Evolutionary conservation across 495 filamentous ascomycete species (phyloP).

Genomic region (Neurospora sp.): DNA sequence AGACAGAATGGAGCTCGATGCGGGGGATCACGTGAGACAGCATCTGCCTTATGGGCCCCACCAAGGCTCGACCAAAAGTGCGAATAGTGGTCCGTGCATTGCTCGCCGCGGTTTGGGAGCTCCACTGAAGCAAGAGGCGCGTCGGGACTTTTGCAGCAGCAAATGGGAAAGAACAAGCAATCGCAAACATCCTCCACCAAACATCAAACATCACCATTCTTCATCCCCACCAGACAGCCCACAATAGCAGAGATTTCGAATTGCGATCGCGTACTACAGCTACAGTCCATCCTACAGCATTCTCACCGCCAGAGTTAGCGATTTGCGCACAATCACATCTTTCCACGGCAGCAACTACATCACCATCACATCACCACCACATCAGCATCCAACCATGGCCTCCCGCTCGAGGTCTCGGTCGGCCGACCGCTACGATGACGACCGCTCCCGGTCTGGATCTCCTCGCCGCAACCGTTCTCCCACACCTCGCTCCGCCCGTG

Average conservation of each 20-base stretch:
- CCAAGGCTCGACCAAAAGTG: neutral
- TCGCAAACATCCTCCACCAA: neutral
- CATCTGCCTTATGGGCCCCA: neutral
- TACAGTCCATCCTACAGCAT: neutral
- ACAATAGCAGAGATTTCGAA: neutral
- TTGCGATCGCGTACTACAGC: neutral
- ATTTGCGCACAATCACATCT: neutral
- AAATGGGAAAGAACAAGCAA: neutral
- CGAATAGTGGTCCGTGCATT: neutral
- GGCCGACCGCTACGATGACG: conserved; percentile 3
- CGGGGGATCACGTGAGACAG: neutral
- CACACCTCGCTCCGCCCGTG: conserved; percentile 6
- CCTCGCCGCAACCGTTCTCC: conserved; percentile 2
- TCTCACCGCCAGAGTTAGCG: neutral
- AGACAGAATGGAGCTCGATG: neutral
- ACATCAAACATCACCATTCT: neutral
- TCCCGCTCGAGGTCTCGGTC: conserved; percentile 8
- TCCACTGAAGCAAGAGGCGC: neutral
- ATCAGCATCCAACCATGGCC: conserved; percentile 4
- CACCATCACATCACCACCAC: neutral
- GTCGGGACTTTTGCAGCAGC: neutral
- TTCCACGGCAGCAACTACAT: neutral
- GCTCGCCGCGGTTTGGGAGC: neutral
- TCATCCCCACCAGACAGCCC: neutral
- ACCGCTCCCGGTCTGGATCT: conserved; percentile 1